Base-by-base conservation (phyloP, 2,329 filamentous ascomycete species). In the Diaporthe destruens region DNA sequence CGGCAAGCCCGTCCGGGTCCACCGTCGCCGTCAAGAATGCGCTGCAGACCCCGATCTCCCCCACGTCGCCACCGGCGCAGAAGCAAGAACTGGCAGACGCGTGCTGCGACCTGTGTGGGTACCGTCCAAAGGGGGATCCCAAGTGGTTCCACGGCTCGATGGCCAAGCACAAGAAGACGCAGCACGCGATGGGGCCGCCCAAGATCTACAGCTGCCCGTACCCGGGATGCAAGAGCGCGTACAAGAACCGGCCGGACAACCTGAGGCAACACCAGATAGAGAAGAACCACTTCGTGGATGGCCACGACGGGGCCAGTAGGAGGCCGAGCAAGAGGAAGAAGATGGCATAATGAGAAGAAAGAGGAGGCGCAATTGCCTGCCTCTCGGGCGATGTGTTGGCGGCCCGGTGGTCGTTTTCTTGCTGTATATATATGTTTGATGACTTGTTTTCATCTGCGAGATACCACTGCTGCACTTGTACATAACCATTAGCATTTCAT, bases 121-220 rank as follows among this genome's bases (percentile, higher is more conserved):
- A 89, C 79, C 82, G 86, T 12, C 88, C 88, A 1, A 87, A 86
- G 74, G 88, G 88, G 5, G 84, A 88, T 63, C 87, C 87, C n/a
- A 83, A 85, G 72, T 89, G 88, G 88, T 89, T 89, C 77, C 85
- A 85, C 56, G 87, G 87, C 7, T 88, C 86, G 77, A 88, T 90
- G 87, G 84, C 87, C 63, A 90, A 89, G 78, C 88, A 90, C 77
- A 88, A 83, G 81, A 88, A 86, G 77, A 80, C 86, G 72, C 85
- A 88, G 78, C 88, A 90, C 79, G 85, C 85, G 65, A 80, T 80
- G 16, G 82, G 81, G 3, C 86, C 85, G 47, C 85, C 86, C 9
- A 81, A 82, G 73, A 87, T 89, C 56, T 90, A 87, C 79, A 82
- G 82, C 73, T 90, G 88, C 74, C 83, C 84, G 3, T 89, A 78